Evolutionary conservation across 352 stramenopile species (phyloP).

Genomic region (Pythium rishiriense): DNA sequence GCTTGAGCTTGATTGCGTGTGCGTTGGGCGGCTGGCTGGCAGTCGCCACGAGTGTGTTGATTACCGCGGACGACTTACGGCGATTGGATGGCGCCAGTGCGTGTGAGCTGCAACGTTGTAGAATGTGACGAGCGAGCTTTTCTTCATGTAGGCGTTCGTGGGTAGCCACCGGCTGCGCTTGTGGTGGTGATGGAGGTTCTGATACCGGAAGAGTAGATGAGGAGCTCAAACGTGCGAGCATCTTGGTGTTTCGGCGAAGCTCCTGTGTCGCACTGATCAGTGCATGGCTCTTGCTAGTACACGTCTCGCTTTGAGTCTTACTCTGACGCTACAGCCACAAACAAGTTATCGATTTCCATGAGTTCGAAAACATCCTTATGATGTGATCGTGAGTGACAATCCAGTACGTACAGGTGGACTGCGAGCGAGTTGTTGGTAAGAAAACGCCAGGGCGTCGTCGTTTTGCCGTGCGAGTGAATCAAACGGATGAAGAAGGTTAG

Average conservation of each 20-base stretch:
- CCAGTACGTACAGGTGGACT: slow-evolving; percentile 26
- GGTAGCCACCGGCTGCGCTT: neutral
- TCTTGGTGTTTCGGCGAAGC: slow-evolving; percentile 36
- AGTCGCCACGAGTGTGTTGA: slow-evolving; percentile 29
- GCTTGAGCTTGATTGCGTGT: slow-evolving; percentile 6
- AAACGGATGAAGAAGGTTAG: slow-evolving; percentile 48
- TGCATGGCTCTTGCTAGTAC: slow-evolving; percentile 30
- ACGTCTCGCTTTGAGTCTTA: slow-evolving; percentile 28
- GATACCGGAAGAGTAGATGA: neutral
- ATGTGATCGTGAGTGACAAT: too few species aligned
- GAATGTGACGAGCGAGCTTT: slow-evolving; percentile 38
- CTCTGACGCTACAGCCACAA: slow-evolving; percentile 1
- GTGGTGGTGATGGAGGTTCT: neutral
- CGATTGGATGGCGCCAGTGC: slow-evolving; percentile 43
- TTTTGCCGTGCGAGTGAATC: slow-evolving; percentile 41
- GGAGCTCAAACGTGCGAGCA: slow-evolving; percentile 22
- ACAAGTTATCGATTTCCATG: too few species aligned
- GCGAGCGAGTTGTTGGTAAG: slow-evolving; percentile 43
- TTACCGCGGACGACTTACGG: slow-evolving; percentile 31
- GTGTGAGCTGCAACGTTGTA: slow-evolving; percentile 29
- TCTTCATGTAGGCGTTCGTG: slow-evolving; percentile 38
- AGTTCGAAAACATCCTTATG: too few species aligned
- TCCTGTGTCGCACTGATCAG: slow-evolving; percentile 40
- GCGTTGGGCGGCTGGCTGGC: neutral
- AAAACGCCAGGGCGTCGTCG: slow-evolving; percentile 43